These are phyloP conservation scores for Naganishia albida DNA, from an alignment of 1,284 basidiomycete genomes.

Conservation along the genomic window DNA sequence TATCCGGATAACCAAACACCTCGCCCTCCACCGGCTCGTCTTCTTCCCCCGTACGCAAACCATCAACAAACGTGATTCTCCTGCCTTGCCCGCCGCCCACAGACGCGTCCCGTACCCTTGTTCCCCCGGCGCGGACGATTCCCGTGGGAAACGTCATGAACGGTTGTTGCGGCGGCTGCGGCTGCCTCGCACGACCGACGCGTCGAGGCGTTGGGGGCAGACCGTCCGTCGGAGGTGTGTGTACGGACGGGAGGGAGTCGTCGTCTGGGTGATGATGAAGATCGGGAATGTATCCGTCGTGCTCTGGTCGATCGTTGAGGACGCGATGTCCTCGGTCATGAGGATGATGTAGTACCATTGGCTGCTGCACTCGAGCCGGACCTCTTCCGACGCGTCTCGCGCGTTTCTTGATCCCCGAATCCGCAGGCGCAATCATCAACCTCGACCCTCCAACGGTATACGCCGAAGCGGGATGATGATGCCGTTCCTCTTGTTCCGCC, in stretches of 20 bases:
- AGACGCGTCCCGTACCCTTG: not conserved
- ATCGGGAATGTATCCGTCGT: not conserved
- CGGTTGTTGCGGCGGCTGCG: not conserved
- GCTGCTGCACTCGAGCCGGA: not conserved
- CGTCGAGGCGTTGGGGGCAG: constrained; percentile 3
- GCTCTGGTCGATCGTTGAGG: not conserved
- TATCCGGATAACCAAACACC: constrained; percentile 14
- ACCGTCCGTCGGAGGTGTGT: constrained; percentile 6
- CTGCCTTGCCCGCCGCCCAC: not conserved
- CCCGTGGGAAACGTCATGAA: constrained; percentile 20
- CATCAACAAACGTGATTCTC: constrained; percentile 13
- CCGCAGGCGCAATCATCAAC: constrained; percentile 13
- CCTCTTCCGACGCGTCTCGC: not conserved
- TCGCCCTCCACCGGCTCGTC: constrained; percentile 12
- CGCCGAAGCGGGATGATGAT: not conserved
- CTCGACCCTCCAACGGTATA: not conserved
- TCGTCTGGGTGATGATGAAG: constrained; percentile 2
- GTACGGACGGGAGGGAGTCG: constrained; percentile 4
- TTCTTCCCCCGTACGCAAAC: not conserved
- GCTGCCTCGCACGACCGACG: not conserved
- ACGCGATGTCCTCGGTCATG: not conserved
- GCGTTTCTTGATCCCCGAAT: not conserved
- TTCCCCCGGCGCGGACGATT: constrained; percentile 6
- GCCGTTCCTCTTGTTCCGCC: constrained; percentile 8
- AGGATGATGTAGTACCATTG: constrained; percentile 3